Evolutionary conservation across 352 stramenopile genomes (phyloP).

Genomic region (Phytopythium kandeliae): DNA sequence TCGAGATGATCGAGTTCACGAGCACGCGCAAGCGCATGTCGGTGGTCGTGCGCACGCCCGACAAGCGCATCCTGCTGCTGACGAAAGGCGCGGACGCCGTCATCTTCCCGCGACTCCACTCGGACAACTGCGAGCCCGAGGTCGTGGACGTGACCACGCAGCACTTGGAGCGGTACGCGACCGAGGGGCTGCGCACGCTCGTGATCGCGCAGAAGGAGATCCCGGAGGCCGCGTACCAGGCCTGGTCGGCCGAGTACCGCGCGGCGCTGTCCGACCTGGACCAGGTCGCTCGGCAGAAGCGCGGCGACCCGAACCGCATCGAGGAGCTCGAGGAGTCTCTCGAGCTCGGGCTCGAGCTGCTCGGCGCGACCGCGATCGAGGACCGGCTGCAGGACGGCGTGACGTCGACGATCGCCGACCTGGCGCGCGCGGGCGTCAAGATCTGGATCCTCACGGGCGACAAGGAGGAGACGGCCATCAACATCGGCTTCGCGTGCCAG

Average conservation of each 20-base stretch:
- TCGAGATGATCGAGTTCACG: constrained; percentile 98
- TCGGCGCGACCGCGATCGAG: constrained; percentile 80
- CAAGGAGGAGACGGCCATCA: constrained; percentile 97
- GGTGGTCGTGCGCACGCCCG: constrained; percentile 89
- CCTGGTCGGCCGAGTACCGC: constrained; percentile 78
- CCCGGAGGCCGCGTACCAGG: constrained; percentile 41
- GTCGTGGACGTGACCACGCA: constrained; percentile 62
- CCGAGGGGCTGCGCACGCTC: constrained; percentile 83
- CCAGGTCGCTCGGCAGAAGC: constrained; percentile 51
- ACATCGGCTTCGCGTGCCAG: constrained; percentile 95
- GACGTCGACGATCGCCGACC: constrained; percentile 64
- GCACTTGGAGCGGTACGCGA: constrained; percentile 82
- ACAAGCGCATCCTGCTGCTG: constrained; percentile 60
- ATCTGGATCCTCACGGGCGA: constrained; percentile 86
- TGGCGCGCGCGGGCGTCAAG: constrained; percentile 73
- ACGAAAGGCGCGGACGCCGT: constrained; percentile 86
- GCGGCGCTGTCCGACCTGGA: constrained; percentile 63
- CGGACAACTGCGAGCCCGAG: constrained; percentile 24
- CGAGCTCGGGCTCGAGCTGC: constrained; percentile 61
- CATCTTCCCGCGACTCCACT: constrained; percentile 58
- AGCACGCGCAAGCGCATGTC: constrained; percentile 98
- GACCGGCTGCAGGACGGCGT: constrained; percentile 78
- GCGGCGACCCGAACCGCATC: constrained; percentile 58
- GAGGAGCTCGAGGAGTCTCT: constrained; percentile 82
- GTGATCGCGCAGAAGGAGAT: constrained; percentile 86